Conservation (phyloP, 148 eudicot species). For the Silene latifolia region DNA sequence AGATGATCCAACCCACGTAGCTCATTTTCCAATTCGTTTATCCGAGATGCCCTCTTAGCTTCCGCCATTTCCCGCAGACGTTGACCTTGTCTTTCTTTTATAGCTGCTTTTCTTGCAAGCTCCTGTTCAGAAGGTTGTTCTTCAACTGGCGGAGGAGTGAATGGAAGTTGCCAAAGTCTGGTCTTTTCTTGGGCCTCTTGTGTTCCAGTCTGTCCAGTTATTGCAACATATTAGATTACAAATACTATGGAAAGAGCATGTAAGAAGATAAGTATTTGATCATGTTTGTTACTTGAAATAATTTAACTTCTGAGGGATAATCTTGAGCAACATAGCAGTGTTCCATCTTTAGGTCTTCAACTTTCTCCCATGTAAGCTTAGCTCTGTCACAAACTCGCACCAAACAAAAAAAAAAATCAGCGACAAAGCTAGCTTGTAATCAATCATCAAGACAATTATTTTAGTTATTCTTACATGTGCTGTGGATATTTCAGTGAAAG, state of each 20-base stretch:
- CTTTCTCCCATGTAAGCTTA: conserved; percentile 93
- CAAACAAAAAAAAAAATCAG: neutral
- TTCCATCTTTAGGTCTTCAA: conserved; percentile 97
- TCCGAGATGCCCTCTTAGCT: conserved; percentile 72
- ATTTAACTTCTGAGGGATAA: conserved; percentile 72
- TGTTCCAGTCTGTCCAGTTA: conserved; percentile 55
- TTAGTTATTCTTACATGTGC: conserved; percentile 61
- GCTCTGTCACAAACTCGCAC: conserved; percentile 40
- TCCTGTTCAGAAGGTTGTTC: conserved; percentile 90
- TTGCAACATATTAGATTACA: conserved; percentile 17
- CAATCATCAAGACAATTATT: conserved; percentile 1
- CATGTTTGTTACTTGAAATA: conserved; percentile 62
- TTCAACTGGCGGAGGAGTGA: conserved; percentile 76
- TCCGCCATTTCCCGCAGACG: conserved; percentile 94
- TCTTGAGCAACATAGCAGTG: conserved; percentile 84
- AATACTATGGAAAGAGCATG: conserved; percentile 2
- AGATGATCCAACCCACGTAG: conserved; percentile 77
- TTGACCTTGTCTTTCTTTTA: conserved; percentile 87
- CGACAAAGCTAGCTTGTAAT: neutral
- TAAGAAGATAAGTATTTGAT: conserved; percentile 6
- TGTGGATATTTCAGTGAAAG: conserved; percentile 91
- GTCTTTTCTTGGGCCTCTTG: conserved; percentile 88
- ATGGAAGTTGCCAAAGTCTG: conserved; percentile 91
- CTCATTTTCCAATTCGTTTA: conserved; percentile 85
- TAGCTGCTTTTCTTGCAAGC: conserved; percentile 89